Evolutionary conservation across 345 rosid species (phyloP), one percentile per base, ranked within the genome.

Genomic region (Jatropha curcas): DNA sequence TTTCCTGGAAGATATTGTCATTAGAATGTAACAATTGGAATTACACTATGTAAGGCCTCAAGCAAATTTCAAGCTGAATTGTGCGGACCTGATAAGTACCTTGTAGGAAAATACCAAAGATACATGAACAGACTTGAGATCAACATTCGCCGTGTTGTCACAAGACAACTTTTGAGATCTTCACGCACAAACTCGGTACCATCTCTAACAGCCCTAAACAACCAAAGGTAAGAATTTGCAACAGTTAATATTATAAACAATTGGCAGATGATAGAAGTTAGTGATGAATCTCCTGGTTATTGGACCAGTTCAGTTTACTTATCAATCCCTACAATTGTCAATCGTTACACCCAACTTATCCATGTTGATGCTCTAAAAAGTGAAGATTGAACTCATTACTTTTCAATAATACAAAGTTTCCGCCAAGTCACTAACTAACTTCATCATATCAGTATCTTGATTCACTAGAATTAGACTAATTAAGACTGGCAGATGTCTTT

Each of bases 1-100:
- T 16, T 17, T 27, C 17, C 41, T 31, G 7, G 48, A 16, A 46
- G 37, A 46, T 30, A 30, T 30, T 17, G 48, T 19, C 24, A n/a
- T 19, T 24, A 12, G 17, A 48, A 14, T 48, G 19, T 16, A 20
- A 48, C 0, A 68, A 64, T 9, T 22, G 60, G 58, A 66, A 37
- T n/a, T 19, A 45, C 28, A 46, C 17, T 1, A 48, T 19, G 43
- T 45, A 39, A 59, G 52, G 41, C 25, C 41, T 20, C 19, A 33
- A 45, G 35, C 34, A 79, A 30, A 71, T 45, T 33, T 22, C 19
- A 79, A 75, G 46, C 53, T 75, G 66, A 79, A 88, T 71, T 74
- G 83, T 79, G 89, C 97, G 74, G 80, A 94, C 98, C 98, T 94
- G 95, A 83, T 82, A 86, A 87, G 84, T 94, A 92, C 97, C 97